phyloP scores from a whole-genome alignment of 202 grass and related monocot species.

The Alloteropsis angusta region DNA sequence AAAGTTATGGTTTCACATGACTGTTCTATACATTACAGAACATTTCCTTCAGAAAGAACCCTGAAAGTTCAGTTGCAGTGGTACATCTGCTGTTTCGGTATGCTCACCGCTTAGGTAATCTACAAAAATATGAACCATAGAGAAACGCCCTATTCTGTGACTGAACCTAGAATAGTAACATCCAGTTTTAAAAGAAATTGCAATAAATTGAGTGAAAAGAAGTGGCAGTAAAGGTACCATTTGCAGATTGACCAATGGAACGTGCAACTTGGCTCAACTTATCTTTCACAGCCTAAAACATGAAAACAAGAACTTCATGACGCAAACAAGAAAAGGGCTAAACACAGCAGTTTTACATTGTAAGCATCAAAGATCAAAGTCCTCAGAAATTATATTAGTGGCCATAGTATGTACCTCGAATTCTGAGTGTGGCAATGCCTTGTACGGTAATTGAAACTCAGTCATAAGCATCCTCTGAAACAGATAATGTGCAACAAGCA shows the following conservation, averaged over 20 bases:
- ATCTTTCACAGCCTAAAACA: constrained; percentile 65
- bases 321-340: neutral
- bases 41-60: neutral
- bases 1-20: neutral
- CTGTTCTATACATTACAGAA: neutral
- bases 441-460: constrained; percentile 23
- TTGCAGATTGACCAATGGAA: constrained; percentile 58
- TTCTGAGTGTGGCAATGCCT: constrained; percentile 12
- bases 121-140: neutral
- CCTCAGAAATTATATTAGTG: neutral
- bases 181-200: neutral
- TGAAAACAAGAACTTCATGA: constrained; percentile 11
- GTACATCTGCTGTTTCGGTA: constrained; percentile 3
- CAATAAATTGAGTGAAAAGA: neutral
- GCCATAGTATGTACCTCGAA: constrained; percentile 47
- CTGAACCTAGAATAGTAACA: neutral
- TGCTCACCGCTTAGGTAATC: neutral
- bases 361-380: constrained; percentile 12
- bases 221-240: constrained; percentile 27
- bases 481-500: neutral
- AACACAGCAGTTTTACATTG: neutral
- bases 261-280: constrained; percentile 92
- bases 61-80: neutral
- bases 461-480: constrained; percentile 59
- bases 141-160: constrained; percentile 10